Base-by-base conservation (phyloP, 2,329 filamentous ascomycete species). In the Neonectria magnoliae region DNA sequence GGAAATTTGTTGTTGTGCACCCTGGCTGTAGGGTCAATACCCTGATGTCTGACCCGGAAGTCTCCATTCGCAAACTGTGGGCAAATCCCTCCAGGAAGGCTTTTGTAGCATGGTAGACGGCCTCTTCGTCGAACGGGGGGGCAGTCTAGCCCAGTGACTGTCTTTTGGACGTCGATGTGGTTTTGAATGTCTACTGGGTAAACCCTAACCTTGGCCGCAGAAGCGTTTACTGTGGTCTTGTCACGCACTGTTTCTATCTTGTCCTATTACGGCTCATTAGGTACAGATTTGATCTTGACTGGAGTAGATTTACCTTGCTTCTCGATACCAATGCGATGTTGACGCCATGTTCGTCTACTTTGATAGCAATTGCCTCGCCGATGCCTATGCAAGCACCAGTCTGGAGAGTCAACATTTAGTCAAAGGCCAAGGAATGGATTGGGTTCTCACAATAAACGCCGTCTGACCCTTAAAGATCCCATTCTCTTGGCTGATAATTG, bases 301-400 rank as follows among this genome's bases (percentile, higher is more conserved):
- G 16, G 16, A 13, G 13, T 9, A n/a, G 5, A 25, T n/a, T n/a
- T 11, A 53, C 48, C 51, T 58, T 53, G 42, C 54, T 47, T 31
- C 57, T 51, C 7, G 57, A 47, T 0, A 65, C 18, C 0, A 67
- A 9, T 1, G 25, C 50, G 14, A 67, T 2, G 1, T 59, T 67
- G 0, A 58, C 38, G 0, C 65, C 65, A 2, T 62, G 29, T n/a
- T 58, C 18, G 0, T 57, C 65, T 16, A 67, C 6, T 0, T 25
- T 5, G 7, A 36, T 3, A 0, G 62, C 65, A 20, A 65, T 65
- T 0, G 62, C 62, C 4, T 65, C 54, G 1, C 57, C 62, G 51
- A 65, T 67, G 9, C 65, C 65, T 62, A 62, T 67, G 1, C 58
- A 67, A 2, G 62, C 58, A 9, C 65, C 65, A 3, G 62, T 62